A percentile compares a stretch with the other conserved stretches of the same genome.
Conservation (phyloP, 2,329 filamentous ascomycete species). For the Emydomyces testavorans region DNA sequence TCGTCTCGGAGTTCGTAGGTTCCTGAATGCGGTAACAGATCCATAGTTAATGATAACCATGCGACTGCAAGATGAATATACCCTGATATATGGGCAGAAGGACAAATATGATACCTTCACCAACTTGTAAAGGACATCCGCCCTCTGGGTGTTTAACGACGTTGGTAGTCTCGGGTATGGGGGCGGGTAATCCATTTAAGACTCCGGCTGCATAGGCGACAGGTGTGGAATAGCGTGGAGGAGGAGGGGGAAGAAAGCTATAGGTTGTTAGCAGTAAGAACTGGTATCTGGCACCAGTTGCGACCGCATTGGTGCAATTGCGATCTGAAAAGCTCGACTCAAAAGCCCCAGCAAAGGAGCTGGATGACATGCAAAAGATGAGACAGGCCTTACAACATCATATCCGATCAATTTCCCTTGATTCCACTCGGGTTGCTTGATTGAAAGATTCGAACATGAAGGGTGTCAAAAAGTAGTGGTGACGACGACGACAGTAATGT, state of each 20-base stretch:
- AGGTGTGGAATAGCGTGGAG: slow-evolving; percentile 67
- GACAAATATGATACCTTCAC: slow-evolving; percentile 57
- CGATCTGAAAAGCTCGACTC: too few relatives aligned
- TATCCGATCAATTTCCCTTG: not conserved
- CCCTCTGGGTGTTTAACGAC: slow-evolving; percentile 67
- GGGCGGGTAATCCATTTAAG: slow-evolving; percentile 54
- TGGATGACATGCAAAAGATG: not conserved
- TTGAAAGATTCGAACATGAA: not conserved
- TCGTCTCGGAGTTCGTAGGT: slow-evolving; percentile 87
- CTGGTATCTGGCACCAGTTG: slow-evolving; percentile 2
- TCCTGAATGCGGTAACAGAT: slow-evolving; percentile 40
- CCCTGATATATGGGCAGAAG: not conserved
- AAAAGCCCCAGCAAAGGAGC: not conserved
- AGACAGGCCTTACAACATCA: slow-evolving; percentile 8
- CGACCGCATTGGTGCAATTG: not conserved
- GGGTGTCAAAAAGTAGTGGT: not conserved
- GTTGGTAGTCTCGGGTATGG: slow-evolving; percentile 91
- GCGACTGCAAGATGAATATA: not conserved
- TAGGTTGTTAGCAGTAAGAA: not conserved
- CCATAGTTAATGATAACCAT: not conserved
- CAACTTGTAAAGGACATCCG: slow-evolving; percentile 82
- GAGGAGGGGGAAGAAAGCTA: slow-evolving; percentile 73
- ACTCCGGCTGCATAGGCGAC: slow-evolving; percentile 62
- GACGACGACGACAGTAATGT: not conserved
- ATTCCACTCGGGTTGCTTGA: not conserved